Evolutionary conservation across 1,284 basidiomycete genomes (phyloP).

Genomic region (Trichosporon ovoides): DNA sequence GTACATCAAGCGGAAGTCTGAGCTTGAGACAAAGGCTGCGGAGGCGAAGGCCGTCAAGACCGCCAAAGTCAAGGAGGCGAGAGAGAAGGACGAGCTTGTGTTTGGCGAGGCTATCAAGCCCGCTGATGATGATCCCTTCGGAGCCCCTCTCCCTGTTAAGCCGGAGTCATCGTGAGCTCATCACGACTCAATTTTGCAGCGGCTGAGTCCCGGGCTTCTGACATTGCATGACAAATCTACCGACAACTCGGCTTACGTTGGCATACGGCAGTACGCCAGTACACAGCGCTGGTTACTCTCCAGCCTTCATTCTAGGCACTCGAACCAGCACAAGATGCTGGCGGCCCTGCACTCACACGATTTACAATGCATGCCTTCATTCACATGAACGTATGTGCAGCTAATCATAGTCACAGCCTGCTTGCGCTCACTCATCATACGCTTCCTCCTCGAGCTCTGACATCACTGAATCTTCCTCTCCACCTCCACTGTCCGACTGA

Average conservation of each 20-base stretch:
- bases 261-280: too few relatives aligned
- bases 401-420: neutral
- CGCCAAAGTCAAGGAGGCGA: constrained; percentile 22
- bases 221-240: too few relatives aligned
- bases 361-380: neutral
- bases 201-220: too few relatives aligned
- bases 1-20: constrained; percentile 47
- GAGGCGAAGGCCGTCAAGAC: constrained; percentile 38
- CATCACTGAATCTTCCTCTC: too few relatives aligned
- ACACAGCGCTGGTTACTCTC: too few relatives aligned
- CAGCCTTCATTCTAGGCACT: too few relatives aligned
- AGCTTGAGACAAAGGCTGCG: constrained; percentile 38
- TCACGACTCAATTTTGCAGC: too few relatives aligned
- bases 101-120: constrained; percentile 27
- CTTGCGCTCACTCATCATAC: neutral
- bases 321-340: too few relatives aligned
- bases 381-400: neutral
- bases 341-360: neutral
- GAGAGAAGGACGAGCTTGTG: constrained; percentile 25
- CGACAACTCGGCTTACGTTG: too few relatives aligned
- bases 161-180: neutral
- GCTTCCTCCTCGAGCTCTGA: neutral
- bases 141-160: neutral
- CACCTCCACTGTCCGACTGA: too few relatives aligned
- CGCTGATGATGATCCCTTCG: constrained; percentile 5